Evolutionary conservation across 768 basidiomycete species (phyloP), one percentile per base, ranked within the genome.

Genomic region (Kwoniella dejecticola): DNA sequence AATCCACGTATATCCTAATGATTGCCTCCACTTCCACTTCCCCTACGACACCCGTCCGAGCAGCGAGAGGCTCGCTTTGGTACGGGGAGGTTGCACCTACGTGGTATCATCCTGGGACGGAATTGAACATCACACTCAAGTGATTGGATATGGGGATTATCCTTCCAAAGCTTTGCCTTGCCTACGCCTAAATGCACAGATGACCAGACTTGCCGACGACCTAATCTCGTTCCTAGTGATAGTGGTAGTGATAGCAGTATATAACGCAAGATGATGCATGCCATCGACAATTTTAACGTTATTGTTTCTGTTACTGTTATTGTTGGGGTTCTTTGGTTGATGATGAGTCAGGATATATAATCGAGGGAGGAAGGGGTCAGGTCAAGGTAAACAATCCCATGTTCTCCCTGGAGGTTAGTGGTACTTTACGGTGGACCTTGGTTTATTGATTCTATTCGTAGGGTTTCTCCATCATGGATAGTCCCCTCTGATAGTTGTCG

Each of bases 181-280:
- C n/a, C n/a, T n/a, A n/a, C n/a, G n/a, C n/a, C n/a, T n/a, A n/a
- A 45, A 56, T 56, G 44, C 29, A 44, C 41, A 44, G 26, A 55
- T 44, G 5, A 42, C 53, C 53, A 55, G 41, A 53, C 38, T 42
- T 53, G 52, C 33, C 52, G 23, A 53, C 52, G 27, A 50, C 52
- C 38, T n/a, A 53, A 27, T 38, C 36, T 29, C 8, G 6, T 30
- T 31, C 17, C 27, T 50, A 50, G 48, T 50, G 33, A 36, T 30
- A 29, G 17, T n/a, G n/a, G n/a, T n/a, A n/a, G n/a, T n/a, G n/a
- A n/a, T n/a, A n/a, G n/a, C n/a, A 31, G 10, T 19, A 29, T 23
- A 42, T 24, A 56, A 38, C 57, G 64, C 55, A 66, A 61, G 60
- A 57, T 55, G 64, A 66, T 66, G 64, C 64, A 66, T 66, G 64